A percentile compares a stretch with the other conserved stretches of the same genome.
Evolutionary conservation across 768 basidiomycete species (phyloP).

Genomic region (Tephrocybe sp.): DNA sequence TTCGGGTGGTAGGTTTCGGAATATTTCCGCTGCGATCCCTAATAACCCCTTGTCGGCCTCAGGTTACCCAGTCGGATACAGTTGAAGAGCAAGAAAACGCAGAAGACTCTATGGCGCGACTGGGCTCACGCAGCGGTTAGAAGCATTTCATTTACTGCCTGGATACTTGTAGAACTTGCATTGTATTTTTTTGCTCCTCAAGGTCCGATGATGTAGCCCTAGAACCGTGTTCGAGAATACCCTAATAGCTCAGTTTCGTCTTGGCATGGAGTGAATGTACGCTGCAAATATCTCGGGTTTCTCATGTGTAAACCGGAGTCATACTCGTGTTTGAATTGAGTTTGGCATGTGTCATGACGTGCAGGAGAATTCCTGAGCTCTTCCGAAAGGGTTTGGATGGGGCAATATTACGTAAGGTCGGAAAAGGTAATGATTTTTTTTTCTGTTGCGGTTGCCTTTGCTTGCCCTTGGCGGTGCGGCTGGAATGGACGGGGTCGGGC

Average conservation of each 20-base stretch:
- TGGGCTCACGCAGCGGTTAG: constrained; percentile 74
- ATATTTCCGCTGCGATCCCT: background rate
- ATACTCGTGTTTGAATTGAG: background rate
- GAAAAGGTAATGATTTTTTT: background rate
- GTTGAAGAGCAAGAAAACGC: constrained; percentile 85
- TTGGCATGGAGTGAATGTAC: background rate
- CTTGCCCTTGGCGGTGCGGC: background rate
- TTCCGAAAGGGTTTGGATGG: background rate
- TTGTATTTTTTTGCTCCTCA: constrained; percentile 22
- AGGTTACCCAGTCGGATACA: constrained; percentile 84
- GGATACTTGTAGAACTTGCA: constrained; percentile 19
- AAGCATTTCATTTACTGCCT: constrained; percentile 18
- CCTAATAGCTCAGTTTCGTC: background rate
- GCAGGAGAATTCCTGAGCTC: background rate
- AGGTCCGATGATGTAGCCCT: constrained; percentile 45
- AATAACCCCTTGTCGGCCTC: constrained; percentile 4
- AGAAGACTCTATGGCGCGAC: constrained; percentile 75
- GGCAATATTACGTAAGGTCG: background rate
- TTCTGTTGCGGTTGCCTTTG: background rate
- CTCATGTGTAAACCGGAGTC: background rate
- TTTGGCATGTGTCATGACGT: background rate
- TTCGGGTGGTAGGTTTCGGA: constrained; percentile 43
- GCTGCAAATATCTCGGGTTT: background rate
- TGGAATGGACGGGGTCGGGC: background rate
- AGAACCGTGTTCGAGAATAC: background rate